A percentile compares a stretch with the other conserved stretches of the same genome.
Conservation (phyloP, 1,284 basidiomycete species). For the Dichomitus squalens region DNA sequence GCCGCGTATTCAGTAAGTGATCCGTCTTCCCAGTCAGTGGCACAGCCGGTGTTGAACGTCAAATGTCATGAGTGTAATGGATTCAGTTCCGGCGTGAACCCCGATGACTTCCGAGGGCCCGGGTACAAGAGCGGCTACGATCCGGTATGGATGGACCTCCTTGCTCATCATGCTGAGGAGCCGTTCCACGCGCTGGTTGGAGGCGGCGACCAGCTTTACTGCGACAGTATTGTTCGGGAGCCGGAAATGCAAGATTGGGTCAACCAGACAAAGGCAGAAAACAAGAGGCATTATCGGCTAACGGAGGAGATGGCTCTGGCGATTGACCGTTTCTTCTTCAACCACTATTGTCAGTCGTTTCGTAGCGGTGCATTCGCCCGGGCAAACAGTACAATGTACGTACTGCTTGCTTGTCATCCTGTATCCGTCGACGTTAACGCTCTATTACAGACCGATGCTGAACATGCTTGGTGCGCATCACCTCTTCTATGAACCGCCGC, state of each 20-base stretch:
- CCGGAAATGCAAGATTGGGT: conserved; percentile 86
- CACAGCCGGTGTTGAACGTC: neutral
- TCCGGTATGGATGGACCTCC: conserved; percentile 91
- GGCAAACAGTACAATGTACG: conserved; percentile 92
- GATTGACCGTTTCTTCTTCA: conserved; percentile 90
- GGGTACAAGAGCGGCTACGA: conserved; percentile 82
- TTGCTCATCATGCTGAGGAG: conserved; percentile 75
- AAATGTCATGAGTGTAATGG: conserved; percentile 68
- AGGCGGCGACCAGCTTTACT: conserved; percentile 86
- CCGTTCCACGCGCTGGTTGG: conserved; percentile 89
- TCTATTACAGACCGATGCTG: conserved; percentile 37
- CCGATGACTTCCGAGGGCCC: conserved; percentile 76
- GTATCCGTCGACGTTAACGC: conserved; percentile 46
- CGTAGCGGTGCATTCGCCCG: conserved; percentile 89
- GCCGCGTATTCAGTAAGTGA: conserved; percentile 77
- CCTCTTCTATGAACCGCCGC: neutral
- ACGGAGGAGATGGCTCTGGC: conserved; percentile 76
- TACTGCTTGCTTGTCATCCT: conserved; percentile 27
- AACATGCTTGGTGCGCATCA: conserved; percentile 42
- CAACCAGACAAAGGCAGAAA: conserved; percentile 60
- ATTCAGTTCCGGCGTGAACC: conserved; percentile 79
- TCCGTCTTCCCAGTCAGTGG: neutral
- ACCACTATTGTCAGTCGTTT: conserved; percentile 89
- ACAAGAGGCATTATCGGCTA: conserved; percentile 65
- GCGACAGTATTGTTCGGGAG: conserved; percentile 71